Percentiles rank a stretch among this genome's conserved stretches.
Conservation (phyloP, 768 basidiomycete species). For the Tubosaeta sp. region DNA sequence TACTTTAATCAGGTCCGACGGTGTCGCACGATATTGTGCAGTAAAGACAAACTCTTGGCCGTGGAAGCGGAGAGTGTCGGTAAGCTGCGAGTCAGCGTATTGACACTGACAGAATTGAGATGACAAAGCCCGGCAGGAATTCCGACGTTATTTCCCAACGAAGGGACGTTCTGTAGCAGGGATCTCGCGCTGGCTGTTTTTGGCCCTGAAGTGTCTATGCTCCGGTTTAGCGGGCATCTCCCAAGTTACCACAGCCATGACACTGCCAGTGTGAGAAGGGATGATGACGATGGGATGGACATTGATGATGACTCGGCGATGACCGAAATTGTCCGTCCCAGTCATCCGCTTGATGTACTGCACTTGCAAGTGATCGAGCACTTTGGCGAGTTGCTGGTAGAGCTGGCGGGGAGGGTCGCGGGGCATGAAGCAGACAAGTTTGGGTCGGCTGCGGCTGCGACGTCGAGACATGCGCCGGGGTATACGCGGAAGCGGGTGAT, state of each 20-base stretch:
- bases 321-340: slow-evolving; percentile 38
- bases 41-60: slow-evolving; percentile 64
- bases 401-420: slow-evolving; percentile 53
- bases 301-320: slow-evolving; percentile 51
- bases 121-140: slow-evolving; percentile 17
- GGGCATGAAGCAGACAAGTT: slow-evolving; percentile 42
- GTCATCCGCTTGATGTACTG: slow-evolving; percentile 59
- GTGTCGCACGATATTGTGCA: slow-evolving; percentile 57
- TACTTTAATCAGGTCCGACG: slow-evolving; percentile 45
- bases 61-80: slow-evolving; percentile 47
- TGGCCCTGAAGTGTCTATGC: slow-evolving; percentile 34
- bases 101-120: not conserved
- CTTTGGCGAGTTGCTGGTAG: slow-evolving; percentile 57
- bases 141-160: slow-evolving; percentile 27
- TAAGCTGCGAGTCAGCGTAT: slow-evolving; percentile 23
- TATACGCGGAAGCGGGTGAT: slow-evolving; percentile 40
- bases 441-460: slow-evolving; percentile 21
- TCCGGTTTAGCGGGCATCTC: slow-evolving; percentile 39
- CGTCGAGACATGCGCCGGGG: slow-evolving; percentile 56
- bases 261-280: slow-evolving; percentile 20
- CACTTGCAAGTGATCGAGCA: slow-evolving; percentile 68
- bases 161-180: slow-evolving; percentile 44
- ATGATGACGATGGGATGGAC: slow-evolving; percentile 51
- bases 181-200: slow-evolving; percentile 49
- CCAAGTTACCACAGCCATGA: slow-evolving; percentile 33